Evolutionary conservation across 176 grass and related monocot genomes (phyloP).

Genomic region (Sorghum bicolor): DNA sequence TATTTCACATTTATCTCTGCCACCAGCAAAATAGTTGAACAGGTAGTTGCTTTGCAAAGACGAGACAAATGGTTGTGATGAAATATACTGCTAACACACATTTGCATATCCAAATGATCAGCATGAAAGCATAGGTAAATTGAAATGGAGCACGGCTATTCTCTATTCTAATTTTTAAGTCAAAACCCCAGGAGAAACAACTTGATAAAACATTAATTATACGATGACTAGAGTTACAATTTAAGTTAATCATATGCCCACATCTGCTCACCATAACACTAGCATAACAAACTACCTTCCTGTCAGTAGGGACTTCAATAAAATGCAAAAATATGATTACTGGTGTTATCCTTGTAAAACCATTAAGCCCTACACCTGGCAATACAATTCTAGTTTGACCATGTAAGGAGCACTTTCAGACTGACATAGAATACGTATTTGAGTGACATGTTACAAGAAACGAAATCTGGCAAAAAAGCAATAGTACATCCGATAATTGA

Average conservation of each 20-base stretch:
- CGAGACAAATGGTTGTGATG: not conserved
- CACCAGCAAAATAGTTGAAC: not conserved
- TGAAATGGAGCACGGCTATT: not conserved
- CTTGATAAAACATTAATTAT: not conserved
- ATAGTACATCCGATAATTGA: slow-evolving; percentile 19
- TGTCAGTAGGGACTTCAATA: not conserved
- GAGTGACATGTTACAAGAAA: not conserved
- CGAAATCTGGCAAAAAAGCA: not conserved
- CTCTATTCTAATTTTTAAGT: not conserved
- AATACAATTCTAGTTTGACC: slow-evolving; percentile 11
- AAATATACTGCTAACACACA: not conserved
- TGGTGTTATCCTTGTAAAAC: slow-evolving; percentile 7
- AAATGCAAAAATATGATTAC: slow-evolving; percentile 6
- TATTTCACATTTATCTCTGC: slow-evolving; percentile 6
- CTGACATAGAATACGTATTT: not conserved
- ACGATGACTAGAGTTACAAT: not conserved
- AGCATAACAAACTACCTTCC: slow-evolving; percentile 3
- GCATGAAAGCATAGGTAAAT: not conserved
- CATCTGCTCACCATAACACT: not conserved
- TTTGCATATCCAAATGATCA: not conserved
- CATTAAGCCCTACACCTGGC: not conserved
- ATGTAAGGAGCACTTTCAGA: not conserved
- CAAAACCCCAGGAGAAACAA: not conserved
- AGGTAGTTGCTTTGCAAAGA: not conserved
- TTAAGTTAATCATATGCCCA: not conserved